Percentiles rank a stretch among this genome's conserved stretches.
These are phyloP conservation scores for Urtica urens DNA, from an alignment of 306 rosid genomes.

Conservation along the genomic window DNA sequence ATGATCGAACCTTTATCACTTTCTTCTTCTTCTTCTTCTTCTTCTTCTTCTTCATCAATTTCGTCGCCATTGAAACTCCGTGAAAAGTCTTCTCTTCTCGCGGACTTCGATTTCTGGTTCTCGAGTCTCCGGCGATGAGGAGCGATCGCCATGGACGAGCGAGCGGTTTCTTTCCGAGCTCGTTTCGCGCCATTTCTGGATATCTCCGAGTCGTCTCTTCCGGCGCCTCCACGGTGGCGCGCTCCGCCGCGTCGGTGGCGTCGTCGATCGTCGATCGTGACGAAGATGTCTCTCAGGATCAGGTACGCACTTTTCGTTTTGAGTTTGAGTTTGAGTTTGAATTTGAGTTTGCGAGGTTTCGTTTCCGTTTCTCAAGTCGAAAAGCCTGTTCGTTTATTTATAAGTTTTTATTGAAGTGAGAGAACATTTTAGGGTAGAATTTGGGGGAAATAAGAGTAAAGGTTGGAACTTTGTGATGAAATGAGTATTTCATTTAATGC, in stretches of 20 bases:
- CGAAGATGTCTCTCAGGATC: constrained; percentile 59
- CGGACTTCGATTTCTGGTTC: constrained; percentile 30
- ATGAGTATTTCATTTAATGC: no score
- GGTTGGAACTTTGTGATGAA: no score
- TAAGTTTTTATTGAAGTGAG: no score
- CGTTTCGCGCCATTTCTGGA: constrained; percentile 76
- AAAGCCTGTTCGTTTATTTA: no score
- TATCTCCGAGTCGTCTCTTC: constrained; percentile 78
- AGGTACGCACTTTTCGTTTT: no score
- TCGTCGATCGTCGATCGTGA: constrained; percentile 79
- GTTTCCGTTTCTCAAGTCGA: no score
- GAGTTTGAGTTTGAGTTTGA: no score
- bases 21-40: constrained; percentile 5
- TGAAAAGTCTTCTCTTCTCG: constrained; percentile 37
- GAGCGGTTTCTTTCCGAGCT: constrained; percentile 65
- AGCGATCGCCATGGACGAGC: constrained; percentile 54
- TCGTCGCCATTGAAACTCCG: neutral
- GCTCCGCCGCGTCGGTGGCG: constrained; percentile 91
- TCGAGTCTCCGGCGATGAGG: constrained; percentile 73
- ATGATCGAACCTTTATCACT: constrained; percentile 39
- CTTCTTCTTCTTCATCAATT: constrained; percentile 9
- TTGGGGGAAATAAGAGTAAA: no score
- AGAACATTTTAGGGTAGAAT: no score
- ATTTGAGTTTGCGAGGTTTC: no score
- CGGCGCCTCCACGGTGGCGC: constrained; percentile 89